Evolutionary conservation across 1,284 basidiomycete genomes (phyloP).

Genomic region (Austropuccinia psidii): DNA sequence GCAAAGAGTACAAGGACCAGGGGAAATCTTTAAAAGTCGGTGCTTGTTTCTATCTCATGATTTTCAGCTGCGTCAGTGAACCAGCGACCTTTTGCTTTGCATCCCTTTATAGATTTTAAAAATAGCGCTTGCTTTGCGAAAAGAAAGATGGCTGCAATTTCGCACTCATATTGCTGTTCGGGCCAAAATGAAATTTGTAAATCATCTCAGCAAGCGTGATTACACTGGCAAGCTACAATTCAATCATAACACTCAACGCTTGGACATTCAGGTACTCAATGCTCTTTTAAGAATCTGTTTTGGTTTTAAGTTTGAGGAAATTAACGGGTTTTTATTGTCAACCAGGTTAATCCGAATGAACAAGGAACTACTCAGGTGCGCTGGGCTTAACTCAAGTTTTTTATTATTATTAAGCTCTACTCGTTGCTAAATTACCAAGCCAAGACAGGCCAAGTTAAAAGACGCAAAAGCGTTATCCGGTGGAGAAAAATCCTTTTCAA

Average conservation of each 20-base stretch:
- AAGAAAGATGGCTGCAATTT: conserved; percentile 75
- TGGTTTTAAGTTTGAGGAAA: background rate
- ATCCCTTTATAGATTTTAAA: conserved; percentile 1
- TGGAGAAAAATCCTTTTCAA: conserved; percentile 95
- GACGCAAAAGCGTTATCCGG: conserved; percentile 62
- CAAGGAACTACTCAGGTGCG: conserved; percentile 36
- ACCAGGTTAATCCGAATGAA: conserved; percentile 23
- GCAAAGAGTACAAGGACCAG: conserved; percentile 8
- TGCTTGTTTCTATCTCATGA: background rate
- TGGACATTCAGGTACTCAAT: conserved; percentile 61
- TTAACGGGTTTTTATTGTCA: background rate
- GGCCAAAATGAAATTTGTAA: conserved; percentile 71
- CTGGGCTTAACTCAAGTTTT: background rate
- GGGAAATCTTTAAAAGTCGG: background rate
- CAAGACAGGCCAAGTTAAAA: conserved; percentile 3
- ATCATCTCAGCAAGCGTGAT: conserved; percentile 72
- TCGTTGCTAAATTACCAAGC: background rate
- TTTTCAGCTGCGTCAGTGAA: background rate
- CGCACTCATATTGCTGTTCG: conserved; percentile 74
- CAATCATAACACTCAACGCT: conserved; percentile 62
- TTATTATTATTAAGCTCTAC: conserved; percentile 39
- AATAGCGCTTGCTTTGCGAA: conserved; percentile 59
- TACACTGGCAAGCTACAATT: conserved; percentile 55
- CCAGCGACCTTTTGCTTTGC: background rate
- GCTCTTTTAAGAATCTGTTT: background rate